Evolutionary conservation across 805 yeast species (phyloP).

Genomic region (Saturnispora saitoi): DNA sequence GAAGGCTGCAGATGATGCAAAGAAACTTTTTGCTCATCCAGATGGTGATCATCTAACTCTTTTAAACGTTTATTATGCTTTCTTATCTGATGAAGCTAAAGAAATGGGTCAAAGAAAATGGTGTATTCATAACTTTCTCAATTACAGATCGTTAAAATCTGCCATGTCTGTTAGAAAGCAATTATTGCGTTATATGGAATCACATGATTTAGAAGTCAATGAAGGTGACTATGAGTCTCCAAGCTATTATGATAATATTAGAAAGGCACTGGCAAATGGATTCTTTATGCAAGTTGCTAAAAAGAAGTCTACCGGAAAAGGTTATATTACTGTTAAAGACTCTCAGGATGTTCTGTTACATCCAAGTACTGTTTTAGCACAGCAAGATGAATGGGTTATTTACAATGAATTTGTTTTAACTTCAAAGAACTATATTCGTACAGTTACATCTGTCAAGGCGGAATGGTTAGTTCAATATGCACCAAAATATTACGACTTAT

Average conservation of each 20-base stretch:
- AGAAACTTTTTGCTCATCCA: constrained; percentile 79
- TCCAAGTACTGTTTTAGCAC: constrained; percentile 86
- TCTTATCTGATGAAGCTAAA: constrained; percentile 63
- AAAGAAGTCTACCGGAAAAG: constrained; percentile 71
- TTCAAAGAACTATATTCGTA: constrained; percentile 85
- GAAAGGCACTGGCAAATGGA: constrained; percentile 85
- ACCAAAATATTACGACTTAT: constrained; percentile 59
- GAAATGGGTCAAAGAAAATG: constrained; percentile 63
- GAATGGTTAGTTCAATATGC: constrained; percentile 87
- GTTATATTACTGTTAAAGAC: constrained; percentile 88
- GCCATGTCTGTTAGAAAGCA: constrained; percentile 87
- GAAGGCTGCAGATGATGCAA: constrained; percentile 86
- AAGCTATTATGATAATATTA: constrained; percentile 63
- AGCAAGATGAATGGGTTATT: constrained; percentile 85
- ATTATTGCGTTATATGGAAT: constrained; percentile 73
- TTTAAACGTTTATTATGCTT: constrained; percentile 81
- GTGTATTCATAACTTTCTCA: constrained; percentile 87
- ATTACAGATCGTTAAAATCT: constrained; percentile 71
- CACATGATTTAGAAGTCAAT: constrained; percentile 62
- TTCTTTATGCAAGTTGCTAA: constrained; percentile 98
- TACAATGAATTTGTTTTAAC: constrained; percentile 95
- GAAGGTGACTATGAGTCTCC: constrained; percentile 61
- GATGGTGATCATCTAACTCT: constrained; percentile 93
- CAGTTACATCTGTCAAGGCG: constrained; percentile 83
- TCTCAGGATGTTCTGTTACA: constrained; percentile 93